A percentile compares a stretch with the other conserved stretches of the same genome.
Evolutionary conservation across 2,329 filamentous ascomycete species (phyloP).

Genomic region (Paracoccidioides lutzii): DNA sequence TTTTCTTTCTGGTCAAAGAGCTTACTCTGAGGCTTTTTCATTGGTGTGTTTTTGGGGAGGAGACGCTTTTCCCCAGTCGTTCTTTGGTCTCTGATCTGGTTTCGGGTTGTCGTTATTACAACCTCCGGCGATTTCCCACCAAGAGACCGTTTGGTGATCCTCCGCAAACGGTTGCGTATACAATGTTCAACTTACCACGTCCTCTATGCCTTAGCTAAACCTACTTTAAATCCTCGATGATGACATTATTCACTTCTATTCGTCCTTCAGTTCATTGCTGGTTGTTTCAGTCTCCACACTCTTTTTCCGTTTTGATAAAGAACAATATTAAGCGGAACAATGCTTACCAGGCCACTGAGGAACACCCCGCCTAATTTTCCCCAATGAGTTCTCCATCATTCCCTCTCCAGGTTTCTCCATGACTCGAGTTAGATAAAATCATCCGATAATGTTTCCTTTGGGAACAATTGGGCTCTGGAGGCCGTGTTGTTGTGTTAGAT

Average conservation of each 20-base stretch:
- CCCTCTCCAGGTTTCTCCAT: neutral
- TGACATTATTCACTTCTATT: neutral
- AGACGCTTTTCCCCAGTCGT: neutral
- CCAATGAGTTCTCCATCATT: neutral
- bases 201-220: neutral
- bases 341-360: neutral
- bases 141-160: neutral
- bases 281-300: neutral
- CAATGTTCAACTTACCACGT: neutral
- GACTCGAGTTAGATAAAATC: neutral
- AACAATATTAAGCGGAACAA: slow-evolving; percentile 1
- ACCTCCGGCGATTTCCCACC: neutral
- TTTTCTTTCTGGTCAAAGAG: neutral
- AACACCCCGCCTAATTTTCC: neutral
- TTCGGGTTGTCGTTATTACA: neutral
- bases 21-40: neutral
- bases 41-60: neutral
- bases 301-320: neutral
- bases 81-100: neutral
- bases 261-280: neutral
- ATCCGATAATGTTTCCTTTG: neutral
- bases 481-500: neutral
- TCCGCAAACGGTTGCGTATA: neutral
- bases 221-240: neutral
- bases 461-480: neutral